phyloP scores from a whole-genome alignment of 1,284 basidiomycete genomes.

The Boletellus deceptivus region DNA sequence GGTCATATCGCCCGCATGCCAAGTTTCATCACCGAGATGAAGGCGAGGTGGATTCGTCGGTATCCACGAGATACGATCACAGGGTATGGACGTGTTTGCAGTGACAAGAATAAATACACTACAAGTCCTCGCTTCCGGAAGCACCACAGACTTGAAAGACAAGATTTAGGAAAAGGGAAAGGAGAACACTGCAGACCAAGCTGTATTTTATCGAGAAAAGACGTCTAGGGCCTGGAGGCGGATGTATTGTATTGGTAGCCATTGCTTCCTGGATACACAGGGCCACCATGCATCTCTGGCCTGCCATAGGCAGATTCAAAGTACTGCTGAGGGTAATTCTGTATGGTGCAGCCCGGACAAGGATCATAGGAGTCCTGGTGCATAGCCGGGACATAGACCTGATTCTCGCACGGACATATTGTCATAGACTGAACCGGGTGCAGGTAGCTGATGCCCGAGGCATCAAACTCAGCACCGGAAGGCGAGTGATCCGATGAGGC shows the following conservation, averaged over 20 bases:
- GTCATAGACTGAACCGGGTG: conserved; percentile 1
- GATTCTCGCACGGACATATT: conserved; percentile 7
- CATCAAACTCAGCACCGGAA: conserved; percentile 10
- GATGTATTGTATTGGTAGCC: conserved; percentile 9
- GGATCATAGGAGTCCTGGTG: conserved; percentile 15
- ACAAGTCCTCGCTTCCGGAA: conserved; percentile 12
- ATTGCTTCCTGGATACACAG: conserved; percentile 13
- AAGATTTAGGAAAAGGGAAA: background rate
- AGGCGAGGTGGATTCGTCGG: conserved; percentile 10
- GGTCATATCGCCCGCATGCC: too few relatives aligned
- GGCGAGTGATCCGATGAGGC: conserved; percentile 26
- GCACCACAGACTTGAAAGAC: conserved; percentile 8
- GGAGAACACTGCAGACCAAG: conserved; percentile 3
- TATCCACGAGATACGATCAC: conserved; percentile 10
- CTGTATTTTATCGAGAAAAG: background rate
- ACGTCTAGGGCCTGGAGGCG: conserved; percentile 9
- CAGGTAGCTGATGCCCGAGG: conserved; percentile 1
- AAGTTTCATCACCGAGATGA: background rate
- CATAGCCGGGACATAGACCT: conserved; percentile 6
- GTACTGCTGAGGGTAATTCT: conserved; percentile 12
- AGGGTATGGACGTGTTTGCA: conserved; percentile 7
- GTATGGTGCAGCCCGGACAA: conserved; percentile 16
- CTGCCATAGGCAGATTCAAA: conserved; percentile 12
- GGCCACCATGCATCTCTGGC: conserved; percentile 11
- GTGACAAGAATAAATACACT: conserved; percentile 2